Base-by-base conservation (phyloP, 1,139 yeast genomes). In the Taphrina confusa region DNA sequence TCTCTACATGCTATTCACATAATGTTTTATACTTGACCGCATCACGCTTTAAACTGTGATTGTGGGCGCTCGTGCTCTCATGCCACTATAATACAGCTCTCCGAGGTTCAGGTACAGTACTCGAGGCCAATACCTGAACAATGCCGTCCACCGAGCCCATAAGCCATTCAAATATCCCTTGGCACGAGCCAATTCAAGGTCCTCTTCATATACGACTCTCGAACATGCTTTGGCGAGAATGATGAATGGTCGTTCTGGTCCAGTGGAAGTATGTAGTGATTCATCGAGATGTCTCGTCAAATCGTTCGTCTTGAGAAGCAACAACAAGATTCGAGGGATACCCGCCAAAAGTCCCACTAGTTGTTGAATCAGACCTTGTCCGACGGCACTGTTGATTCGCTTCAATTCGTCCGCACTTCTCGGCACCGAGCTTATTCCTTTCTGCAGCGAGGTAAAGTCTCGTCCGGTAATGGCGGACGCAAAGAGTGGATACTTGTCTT, bases 391-490 rank as follows among this genome's bases (percentile, higher is more conserved):
- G 58, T 86, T 84, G 85, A 94, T 91, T 52, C 76, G 78, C 6
- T 73, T 74, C 56, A 87, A 79, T 67, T 87, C 95, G 1, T 73
- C 75, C 1, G 78, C 75, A 37, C 82, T 74, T 61, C 95, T 78
- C 0, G 74, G 73, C 30, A 80, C 77, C n/a, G 30, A 30, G 5
- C 80, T 72, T 25, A 63, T 62, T 9, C 66, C 59, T 8, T 47
- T 44, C 39, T 62, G 61, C 2, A 69, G 69, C 23, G 88, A 81
- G 66, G 85, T 82, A 62, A 83, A 82, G 67, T 85, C 87, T 51
- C 99, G 77, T 0, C 98, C 99, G 0, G 98, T 92, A 54, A 94
- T 85, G 1, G 97, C 97, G 2, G 96, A 90, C 1, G 95, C 86
- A 71, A 94, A 87, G 20, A 94, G 76, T 36, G 85, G 84, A 72